These are phyloP conservation scores for Stereocaulon alpinum DNA, from an alignment of 495 filamentous ascomycete genomes.

Conservation along the genomic window DNA sequence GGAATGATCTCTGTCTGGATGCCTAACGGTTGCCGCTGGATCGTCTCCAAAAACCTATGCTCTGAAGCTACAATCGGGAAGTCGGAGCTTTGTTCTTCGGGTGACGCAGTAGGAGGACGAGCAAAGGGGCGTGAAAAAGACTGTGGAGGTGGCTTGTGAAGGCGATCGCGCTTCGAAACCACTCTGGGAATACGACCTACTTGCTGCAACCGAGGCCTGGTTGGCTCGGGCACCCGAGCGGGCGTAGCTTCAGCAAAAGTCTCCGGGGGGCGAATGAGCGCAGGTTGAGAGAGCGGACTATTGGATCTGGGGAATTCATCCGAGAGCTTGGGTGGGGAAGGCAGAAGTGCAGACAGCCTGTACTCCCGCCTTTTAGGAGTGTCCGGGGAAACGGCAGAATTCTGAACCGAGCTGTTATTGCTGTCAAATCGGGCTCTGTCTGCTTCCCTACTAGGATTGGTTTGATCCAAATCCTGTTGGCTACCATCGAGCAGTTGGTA, in stretches of 20 bases:
- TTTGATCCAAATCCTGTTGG: constrained; percentile 41
- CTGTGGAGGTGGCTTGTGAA: constrained; percentile 58
- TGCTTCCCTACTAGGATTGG: constrained; percentile 46
- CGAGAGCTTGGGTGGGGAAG: constrained; percentile 42
- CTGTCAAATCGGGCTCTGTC: constrained; percentile 18
- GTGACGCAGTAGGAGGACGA: constrained; percentile 26
- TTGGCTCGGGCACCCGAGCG: constrained; percentile 24
- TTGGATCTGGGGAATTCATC: constrained; percentile 31
- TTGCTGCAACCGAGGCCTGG: constrained; percentile 49
- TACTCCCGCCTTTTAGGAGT: constrained; percentile 29
- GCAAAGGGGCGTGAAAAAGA: constrained; percentile 81
- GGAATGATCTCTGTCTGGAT: constrained; percentile 19
- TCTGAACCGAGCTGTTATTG: constrained; percentile 9
- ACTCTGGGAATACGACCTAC: constrained; percentile 88
- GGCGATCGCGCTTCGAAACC: constrained; percentile 57
- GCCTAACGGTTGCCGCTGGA: constrained; percentile 25
- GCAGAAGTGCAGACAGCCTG: constrained; percentile 43
- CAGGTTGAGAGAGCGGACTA: constrained; percentile 13
- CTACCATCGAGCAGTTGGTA: constrained; percentile 73
- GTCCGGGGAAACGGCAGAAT: constrained; percentile 1
- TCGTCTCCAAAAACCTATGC: constrained; percentile 11
- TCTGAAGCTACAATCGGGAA: not conserved
- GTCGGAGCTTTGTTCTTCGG: constrained; percentile 18
- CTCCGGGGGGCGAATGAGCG: constrained; percentile 4
- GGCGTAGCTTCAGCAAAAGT: constrained; percentile 18